A percentile compares a stretch with the other conserved stretches of the same genome.
These are phyloP conservation scores for Phytophthora citrophthora DNA, from an alignment of 352 stramenopile species.

Conservation along the genomic window DNA sequence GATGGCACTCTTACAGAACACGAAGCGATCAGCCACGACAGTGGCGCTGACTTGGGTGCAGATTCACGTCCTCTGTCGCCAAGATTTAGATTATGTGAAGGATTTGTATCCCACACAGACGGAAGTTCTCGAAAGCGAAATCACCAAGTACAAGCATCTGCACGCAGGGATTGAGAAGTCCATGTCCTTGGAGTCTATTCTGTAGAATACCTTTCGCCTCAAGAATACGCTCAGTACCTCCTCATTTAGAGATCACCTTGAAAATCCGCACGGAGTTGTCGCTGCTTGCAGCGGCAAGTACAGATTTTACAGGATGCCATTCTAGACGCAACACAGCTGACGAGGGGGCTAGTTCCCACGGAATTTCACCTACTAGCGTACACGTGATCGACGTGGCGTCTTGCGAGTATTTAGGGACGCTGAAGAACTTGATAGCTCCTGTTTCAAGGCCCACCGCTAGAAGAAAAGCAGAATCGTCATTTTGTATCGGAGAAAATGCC, in stretches of 20 bases:
- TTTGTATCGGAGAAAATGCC: conserved; percentile 48
- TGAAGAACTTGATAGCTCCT: conserved; percentile 52
- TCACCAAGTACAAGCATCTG: conserved; percentile 68
- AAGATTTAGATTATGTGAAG: conserved; percentile 67
- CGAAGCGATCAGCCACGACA: conserved; percentile 63
- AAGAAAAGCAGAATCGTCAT: conserved; percentile 23
- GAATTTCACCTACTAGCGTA: conserved; percentile 26
- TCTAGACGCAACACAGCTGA: conserved; percentile 52
- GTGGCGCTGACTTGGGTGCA: conserved; percentile 75
- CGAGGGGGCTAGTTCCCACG: conserved; percentile 35
- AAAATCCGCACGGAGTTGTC: conserved; percentile 68
- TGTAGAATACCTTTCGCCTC: no score
- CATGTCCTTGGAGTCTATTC: neutral
- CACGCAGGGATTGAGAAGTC: conserved; percentile 52
- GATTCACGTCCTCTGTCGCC: conserved; percentile 66
- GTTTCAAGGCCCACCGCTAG: conserved; percentile 70
- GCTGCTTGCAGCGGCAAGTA: conserved; percentile 51
- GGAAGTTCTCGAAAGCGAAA: conserved; percentile 64
- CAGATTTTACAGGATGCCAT: conserved; percentile 39
- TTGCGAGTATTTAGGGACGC: conserved; percentile 2
- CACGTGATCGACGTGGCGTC: conserved; percentile 4
- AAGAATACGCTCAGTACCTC: no score
- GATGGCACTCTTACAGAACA: conserved; percentile 68
- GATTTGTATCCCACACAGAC: conserved; percentile 60
- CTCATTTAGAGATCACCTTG: conserved; percentile 21